Evolutionary conservation across 108 stramenopile species (phyloP).

Genomic region (Chaetoceros muelleri): DNA sequence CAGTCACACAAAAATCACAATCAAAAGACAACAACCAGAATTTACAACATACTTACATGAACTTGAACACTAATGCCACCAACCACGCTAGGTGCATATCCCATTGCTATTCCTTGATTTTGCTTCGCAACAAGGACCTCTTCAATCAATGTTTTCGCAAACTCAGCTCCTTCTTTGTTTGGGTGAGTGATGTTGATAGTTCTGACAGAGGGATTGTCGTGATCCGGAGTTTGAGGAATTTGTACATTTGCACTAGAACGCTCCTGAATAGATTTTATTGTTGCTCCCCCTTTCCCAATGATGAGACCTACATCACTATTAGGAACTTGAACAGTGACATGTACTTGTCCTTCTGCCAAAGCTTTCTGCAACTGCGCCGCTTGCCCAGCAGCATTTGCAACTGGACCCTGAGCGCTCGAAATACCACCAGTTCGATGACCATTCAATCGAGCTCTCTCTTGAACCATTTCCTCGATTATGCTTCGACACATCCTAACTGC

Average conservation of each 20-base stretch:
- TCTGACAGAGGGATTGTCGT: slow-evolving; percentile 46
- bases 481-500: slow-evolving; percentile 61
- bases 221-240: slow-evolving; percentile 78
- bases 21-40: too few relatives aligned
- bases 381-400: slow-evolving; percentile 21
- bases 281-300: slow-evolving; percentile 93
- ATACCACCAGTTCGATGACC: slow-evolving; percentile 2
- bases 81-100: neutral
- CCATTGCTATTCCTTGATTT: slow-evolving; percentile 2
- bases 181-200: slow-evolving; percentile 80
- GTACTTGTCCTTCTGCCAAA: slow-evolving; percentile 51
- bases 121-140: slow-evolving; percentile 7
- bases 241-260: slow-evolving; percentile 86
- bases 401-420: slow-evolving; percentile 13
- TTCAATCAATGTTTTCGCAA: slow-evolving; percentile 46
- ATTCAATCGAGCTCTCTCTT: slow-evolving; percentile 31
- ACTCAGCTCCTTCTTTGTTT: slow-evolving; percentile 54
- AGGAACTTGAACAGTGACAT: slow-evolving; percentile 72
- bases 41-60: neutral
- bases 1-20: too few relatives aligned
- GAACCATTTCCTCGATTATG: slow-evolving; percentile 75
- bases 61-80: neutral
- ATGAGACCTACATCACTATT: slow-evolving; percentile 90
- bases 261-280: slow-evolving; percentile 88
- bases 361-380: slow-evolving; percentile 64